Evolutionary conservation across 2,329 filamentous ascomycete species (phyloP), one percentile per base, ranked within the genome.

Genomic region (Clonostachys rhizophaga): DNA sequence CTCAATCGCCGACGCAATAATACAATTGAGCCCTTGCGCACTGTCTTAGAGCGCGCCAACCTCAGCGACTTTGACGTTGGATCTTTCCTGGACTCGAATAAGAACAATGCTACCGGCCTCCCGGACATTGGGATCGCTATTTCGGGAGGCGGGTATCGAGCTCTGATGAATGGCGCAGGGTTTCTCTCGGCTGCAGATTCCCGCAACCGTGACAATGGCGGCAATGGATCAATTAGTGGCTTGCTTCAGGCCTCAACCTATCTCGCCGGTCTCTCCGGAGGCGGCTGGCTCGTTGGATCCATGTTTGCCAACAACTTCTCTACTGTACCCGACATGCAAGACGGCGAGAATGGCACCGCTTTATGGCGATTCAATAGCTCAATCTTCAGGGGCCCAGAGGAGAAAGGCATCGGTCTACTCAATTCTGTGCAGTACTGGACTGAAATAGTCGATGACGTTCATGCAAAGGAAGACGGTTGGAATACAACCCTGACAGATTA

Each of bases 111-210:
- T 82, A 85, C 35, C 5, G 52, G 54, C n/a, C 55, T 69, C 18
- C 71, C 71, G 10, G 68, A 67, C 52, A 83, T 92, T 52, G 88
- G 71, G 11, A 81, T 92, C 52, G 86, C 88, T 6, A 71, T 85
- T 34, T 91, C 87, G 1, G 89, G 89, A 8, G 89, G 89, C 57
- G 89, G 89, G 18, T 94, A 91, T 61, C 74, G 89, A 45, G 88
- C 89, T 5, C 69, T 91, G 66, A 73, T 89, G 71, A 90, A 87
- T 57, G 88, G 87, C 11, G 89, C 83, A 6, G 89, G 89, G 44
- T 83, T 83, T 34, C 55, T 92, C 10, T 77, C 85, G 24, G 88
- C 88, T 0, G 89, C 89, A 51, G 88, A 92, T 62, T 78, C 68
- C 55, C 76, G 89, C 13, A 87, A 84, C 0, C 57, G 69, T 0